Evolutionary conservation across 306 rosid genomes (phyloP).

Genomic region (Prunus mume): DNA sequence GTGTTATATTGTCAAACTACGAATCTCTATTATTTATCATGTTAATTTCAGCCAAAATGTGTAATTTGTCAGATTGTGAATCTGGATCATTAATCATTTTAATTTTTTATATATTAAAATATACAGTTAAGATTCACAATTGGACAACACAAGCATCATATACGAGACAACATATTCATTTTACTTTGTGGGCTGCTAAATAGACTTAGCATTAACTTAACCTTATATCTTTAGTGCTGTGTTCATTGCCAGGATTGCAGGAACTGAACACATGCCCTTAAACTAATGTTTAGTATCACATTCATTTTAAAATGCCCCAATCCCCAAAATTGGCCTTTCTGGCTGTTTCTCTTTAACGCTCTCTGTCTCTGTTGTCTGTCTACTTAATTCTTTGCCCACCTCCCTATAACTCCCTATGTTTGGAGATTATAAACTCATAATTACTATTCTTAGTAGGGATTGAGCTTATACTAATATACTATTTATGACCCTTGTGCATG

Average conservation of each 20-base stretch:
- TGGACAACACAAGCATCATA: too few relatives aligned
- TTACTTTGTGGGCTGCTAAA: too few relatives aligned
- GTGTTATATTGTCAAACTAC: too few relatives aligned
- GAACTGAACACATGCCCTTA: slow-evolving; percentile 62
- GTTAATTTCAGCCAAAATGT: too few relatives aligned
- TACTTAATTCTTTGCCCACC: slow-evolving; percentile 35
- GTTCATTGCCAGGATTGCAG: slow-evolving; percentile 55
- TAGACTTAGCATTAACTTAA: slow-evolving; percentile 10
- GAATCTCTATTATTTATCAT: too few relatives aligned
- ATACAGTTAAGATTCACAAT: too few relatives aligned
- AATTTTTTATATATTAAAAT: too few relatives aligned
- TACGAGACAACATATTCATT: too few relatives aligned
- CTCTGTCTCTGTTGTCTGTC: slow-evolving; percentile 37
- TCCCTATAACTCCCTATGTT: slow-evolving; percentile 32
- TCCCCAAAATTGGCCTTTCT: slow-evolving; percentile 70
- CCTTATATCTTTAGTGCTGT: slow-evolving; percentile 14
- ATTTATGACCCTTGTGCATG: slow-evolving; percentile 37
- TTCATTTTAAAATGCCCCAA: slow-evolving; percentile 38
- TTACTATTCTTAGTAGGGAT: slow-evolving; percentile 52
- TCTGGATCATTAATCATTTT: too few relatives aligned
- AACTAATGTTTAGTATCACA: slow-evolving; percentile 6
- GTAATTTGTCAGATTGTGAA: too few relatives aligned
- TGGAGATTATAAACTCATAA: slow-evolving; percentile 57
- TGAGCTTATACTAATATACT: slow-evolving; percentile 28
- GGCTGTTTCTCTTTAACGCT: slow-evolving; percentile 36